Evolutionary conservation across 768 basidiomycete genomes (phyloP).

Genomic region (Cystofilobasidium ferigula): DNA sequence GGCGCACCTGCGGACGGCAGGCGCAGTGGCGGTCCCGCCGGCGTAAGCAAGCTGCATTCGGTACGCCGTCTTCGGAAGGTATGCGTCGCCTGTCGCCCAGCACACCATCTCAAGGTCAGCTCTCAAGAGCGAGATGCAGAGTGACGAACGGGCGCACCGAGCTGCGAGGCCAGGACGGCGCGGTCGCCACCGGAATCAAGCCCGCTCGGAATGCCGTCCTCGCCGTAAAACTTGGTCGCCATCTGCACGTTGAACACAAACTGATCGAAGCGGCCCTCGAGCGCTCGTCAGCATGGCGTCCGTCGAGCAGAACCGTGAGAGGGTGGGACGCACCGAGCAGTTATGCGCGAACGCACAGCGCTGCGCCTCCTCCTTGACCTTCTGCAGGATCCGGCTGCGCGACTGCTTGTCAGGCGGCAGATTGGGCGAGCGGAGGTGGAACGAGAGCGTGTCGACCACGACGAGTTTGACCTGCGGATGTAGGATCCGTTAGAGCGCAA

Average conservation of each 20-base stretch:
- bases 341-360: not conserved
- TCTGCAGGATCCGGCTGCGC: not conserved
- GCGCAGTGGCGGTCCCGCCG: not conserved
- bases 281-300: not conserved
- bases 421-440: not conserved
- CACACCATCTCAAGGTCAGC: not conserved
- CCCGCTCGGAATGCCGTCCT: not conserved
- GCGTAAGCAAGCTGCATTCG: not conserved
- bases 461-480: not conserved
- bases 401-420: not conserved
- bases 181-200: not conserved
- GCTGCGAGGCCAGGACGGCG: not conserved
- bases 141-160: not conserved
- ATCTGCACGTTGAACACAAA: not conserved
- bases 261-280: not conserved
- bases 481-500: not conserved
- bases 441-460: not conserved
- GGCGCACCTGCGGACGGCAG: not conserved
- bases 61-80: not conserved
- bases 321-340: not conserved
- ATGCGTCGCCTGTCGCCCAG: not conserved
- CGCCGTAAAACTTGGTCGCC: not conserved
- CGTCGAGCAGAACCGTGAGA: not conserved
- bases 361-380: conserved; percentile 5
- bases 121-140: not conserved